Evolutionary conservation across 257 asterid species (phyloP), one percentile per base, ranked within the genome.

Genomic region (Cordia subcordata): DNA sequence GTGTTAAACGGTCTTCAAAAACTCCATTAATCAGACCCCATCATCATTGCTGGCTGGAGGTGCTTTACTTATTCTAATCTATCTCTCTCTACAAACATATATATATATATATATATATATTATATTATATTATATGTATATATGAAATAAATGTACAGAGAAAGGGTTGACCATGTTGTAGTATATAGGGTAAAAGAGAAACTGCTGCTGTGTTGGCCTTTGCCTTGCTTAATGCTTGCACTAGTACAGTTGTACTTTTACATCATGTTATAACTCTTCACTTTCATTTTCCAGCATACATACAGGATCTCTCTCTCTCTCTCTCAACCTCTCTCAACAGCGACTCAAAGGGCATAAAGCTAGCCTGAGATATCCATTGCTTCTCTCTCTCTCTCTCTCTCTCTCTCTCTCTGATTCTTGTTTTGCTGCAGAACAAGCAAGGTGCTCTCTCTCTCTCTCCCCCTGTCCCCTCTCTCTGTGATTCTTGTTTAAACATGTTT

Each of bases 381-480:
- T 19, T 5, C 4, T 13, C 13, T 35, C 49, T 57, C 57, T 50
- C 50, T 57, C 40, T 6, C 69, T 61, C 46, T 46, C 22, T 51
- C 35, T 35, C 27, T 62, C 42, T 17, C 51, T 63, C 18, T 14
- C 55, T 56, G 55, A 49, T 57, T 50, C 52, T 58, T 45, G 22
- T 18, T 62, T 47, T 33, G 17, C 39, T 39, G 61, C 42, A 55
- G 35, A 53, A 47, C 18, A 63, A 50, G 35, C 62, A 23, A n/a
- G 44, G 75, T 68, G 64, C 53, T 64, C 62, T 52, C 61, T 53
- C 61, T 59, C 65, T 53, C 58, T 16, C 54, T 39, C 49, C 51
- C 17, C 4, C n/a, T n/a, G n/a, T n/a, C 18, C 1, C 60, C 62
- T 62, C 65, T 64, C 6, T 75, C 20, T 13, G 53, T 35, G 40